Conservation (phyloP, 1,139 yeast genomes). For the Scheffersomyces segobiensis region DNA sequence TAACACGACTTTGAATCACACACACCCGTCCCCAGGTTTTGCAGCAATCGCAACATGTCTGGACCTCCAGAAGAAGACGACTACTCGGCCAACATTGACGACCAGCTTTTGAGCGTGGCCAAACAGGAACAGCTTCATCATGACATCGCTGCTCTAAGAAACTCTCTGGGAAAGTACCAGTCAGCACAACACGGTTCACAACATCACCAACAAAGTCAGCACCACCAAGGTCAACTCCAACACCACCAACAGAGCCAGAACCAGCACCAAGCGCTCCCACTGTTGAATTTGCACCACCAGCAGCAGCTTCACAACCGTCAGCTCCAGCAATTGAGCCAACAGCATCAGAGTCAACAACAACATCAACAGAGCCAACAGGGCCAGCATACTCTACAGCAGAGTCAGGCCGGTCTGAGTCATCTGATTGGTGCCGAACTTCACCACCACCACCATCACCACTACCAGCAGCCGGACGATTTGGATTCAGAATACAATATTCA, state of each 20-base stretch:
- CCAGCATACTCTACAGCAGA: slow-evolving; percentile 21
- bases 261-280: background rate
- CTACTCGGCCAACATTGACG: slow-evolving; percentile 47
- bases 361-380: slow-evolving; percentile 20
- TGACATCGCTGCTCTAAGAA: slow-evolving; percentile 13
- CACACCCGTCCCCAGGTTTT: slow-evolving; percentile 5
- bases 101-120: slow-evolving; percentile 43
- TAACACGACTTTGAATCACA: slow-evolving; percentile 18
- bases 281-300: slow-evolving; percentile 7
- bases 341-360: slow-evolving; percentile 16
- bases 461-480: slow-evolving; percentile 27
- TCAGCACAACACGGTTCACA: slow-evolving; percentile 1
- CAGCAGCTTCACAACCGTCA: slow-evolving; percentile 16
- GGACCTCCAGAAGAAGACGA: slow-evolving; percentile 27
- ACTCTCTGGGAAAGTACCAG: background rate
- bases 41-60: background rate
- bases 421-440: background rate
- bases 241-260: slow-evolving; percentile 3
- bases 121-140: slow-evolving; percentile 28
- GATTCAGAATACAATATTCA: slow-evolving; percentile 50
- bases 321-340: slow-evolving; percentile 15
- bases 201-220: slow-evolving; percentile 4
- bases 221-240: background rate
- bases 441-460: slow-evolving; percentile 19
- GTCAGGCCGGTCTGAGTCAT: slow-evolving; percentile 7